phyloP scores from a whole-genome alignment of 1,139 yeast species.

The Zygoascus hellenicus region DNA sequence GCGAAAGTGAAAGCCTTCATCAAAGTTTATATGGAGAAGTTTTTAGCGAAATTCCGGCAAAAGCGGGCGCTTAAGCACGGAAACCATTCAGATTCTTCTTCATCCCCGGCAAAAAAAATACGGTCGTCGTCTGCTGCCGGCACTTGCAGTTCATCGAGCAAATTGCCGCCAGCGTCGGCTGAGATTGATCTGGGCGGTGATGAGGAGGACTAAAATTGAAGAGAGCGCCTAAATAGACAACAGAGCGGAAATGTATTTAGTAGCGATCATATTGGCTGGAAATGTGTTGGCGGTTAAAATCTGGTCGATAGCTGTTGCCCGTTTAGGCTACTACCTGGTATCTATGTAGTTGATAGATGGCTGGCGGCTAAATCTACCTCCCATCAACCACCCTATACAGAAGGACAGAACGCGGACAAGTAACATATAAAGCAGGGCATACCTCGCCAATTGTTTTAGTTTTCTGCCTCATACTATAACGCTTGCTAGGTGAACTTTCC shows the following conservation, averaged over 20 bases:
- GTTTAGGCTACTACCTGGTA: too few species aligned
- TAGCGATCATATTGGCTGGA: too few species aligned
- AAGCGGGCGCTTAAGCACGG: conserved; percentile 27
- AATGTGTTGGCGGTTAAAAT: too few species aligned
- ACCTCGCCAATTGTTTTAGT: neutral
- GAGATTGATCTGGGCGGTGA: conserved; percentile 7
- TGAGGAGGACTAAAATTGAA: neutral
- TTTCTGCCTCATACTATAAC: neutral
- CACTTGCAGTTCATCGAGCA: too few species aligned
- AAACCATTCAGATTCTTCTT: neutral
- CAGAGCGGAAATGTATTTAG: too few species aligned
- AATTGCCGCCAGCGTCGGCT: neutral
- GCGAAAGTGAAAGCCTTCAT: conserved; percentile 64
- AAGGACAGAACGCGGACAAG: neutral
- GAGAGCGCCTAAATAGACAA: too few species aligned
- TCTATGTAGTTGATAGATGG: too few species aligned
- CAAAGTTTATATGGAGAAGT: conserved; percentile 68
- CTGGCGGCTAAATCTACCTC: neutral
- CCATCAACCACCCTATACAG: neutral
- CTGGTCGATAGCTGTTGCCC: too few species aligned
- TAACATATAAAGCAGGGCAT: neutral
- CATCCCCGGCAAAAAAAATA: neutral
- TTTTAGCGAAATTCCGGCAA: conserved; percentile 47
- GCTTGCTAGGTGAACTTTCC: neutral
- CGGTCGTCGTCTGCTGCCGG: neutral